These are phyloP conservation scores for Saturnispora serradocipensis DNA, from an alignment of 805 yeast genomes.

Conservation along the genomic window DNA sequence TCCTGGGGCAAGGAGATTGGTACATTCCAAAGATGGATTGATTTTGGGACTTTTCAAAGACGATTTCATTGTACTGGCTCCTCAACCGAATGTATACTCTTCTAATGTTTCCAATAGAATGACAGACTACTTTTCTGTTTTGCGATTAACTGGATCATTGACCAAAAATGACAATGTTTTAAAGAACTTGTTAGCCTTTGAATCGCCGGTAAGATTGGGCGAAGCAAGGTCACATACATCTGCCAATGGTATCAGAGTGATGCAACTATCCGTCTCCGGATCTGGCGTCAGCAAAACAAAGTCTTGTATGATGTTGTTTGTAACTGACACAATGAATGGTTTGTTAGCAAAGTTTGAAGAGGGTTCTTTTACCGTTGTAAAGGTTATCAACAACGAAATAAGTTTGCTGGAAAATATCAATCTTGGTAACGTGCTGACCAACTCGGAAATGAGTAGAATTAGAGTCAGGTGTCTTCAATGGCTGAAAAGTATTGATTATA, in stretches of 20 bases:
- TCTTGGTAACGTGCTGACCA: neutral
- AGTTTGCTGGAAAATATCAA: constrained; percentile 5
- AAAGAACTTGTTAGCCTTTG: constrained; percentile 5
- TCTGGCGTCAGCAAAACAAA: constrained; percentile 11
- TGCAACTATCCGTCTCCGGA: constrained; percentile 10
- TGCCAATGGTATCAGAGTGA: constrained; percentile 4
- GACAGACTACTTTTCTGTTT: constrained; percentile 8
- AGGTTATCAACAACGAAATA: constrained; percentile 8
- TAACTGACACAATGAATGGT: constrained; percentile 15
- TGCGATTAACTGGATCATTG: constrained; percentile 8
- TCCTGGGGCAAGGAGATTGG: constrained; percentile 5
- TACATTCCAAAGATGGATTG: constrained; percentile 13
- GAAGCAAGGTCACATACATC: constrained; percentile 7
- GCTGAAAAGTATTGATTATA: constrained; percentile 9
- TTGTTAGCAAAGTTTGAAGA: constrained; percentile 6
- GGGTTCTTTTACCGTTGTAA: constrained; percentile 7
- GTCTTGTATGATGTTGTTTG: constrained; percentile 7
- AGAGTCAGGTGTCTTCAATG: constrained; percentile 13
- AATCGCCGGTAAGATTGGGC: constrained; percentile 9
- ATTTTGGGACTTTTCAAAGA: constrained; percentile 9
- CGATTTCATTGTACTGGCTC: constrained; percentile 11
- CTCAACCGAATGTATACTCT: neutral
- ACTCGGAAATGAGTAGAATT: constrained; percentile 5
- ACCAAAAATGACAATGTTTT: constrained; percentile 9
- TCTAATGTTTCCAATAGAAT: constrained; percentile 2